Evolutionary conservation across 2,329 filamentous ascomycete species (phyloP), one percentile per base, ranked within the genome.

Genomic region (Fusarium domesticum): DNA sequence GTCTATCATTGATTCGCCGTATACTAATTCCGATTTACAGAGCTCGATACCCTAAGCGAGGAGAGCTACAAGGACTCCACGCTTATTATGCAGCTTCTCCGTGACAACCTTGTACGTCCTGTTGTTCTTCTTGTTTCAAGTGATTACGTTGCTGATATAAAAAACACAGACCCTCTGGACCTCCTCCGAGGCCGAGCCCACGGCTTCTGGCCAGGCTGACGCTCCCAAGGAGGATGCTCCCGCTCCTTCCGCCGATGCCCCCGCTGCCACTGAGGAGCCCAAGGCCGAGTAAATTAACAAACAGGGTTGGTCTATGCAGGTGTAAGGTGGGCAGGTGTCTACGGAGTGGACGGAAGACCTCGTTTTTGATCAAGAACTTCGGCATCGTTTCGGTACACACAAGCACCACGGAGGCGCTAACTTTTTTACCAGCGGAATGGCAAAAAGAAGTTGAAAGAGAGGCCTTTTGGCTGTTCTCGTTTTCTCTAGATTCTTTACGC

Each of bases 1-100:
- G 59, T 96, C 96, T 12, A 7, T 25, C 11, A 8, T 32, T 31
- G 14, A 18, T 6, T 28, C 16, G 18, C 8, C 19, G 6, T 15
- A 28, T 16, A 35, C 49, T 49, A 30, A 49, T 47, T 16, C 14
- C 19, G 12, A 38, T 46, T 39, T 45, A 44, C 66, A 90, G 90
- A 96, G 80, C 88, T 96, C 60, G 91, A 96, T 72, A 96, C 91
- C 60, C 79, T 96, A 60, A 95, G 88, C 70, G 91, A 96, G 83
- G 91, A 96, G 81, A 95, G 89, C 82, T 96, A 96, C 87, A 95
- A 95, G 84, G 91, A 96, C 78, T 95, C 89, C 36, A 96, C 91
- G 54, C 84, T 96, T 64, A 96, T 96, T 76, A 96, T 96, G 91
- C 91, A 96, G 80, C 87, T 96, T 54, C 85, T 96, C 69, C 87